phyloP scores from a whole-genome alignment of 2,329 filamentous ascomycete genomes.

The Epicoccum nigrum region DNA sequence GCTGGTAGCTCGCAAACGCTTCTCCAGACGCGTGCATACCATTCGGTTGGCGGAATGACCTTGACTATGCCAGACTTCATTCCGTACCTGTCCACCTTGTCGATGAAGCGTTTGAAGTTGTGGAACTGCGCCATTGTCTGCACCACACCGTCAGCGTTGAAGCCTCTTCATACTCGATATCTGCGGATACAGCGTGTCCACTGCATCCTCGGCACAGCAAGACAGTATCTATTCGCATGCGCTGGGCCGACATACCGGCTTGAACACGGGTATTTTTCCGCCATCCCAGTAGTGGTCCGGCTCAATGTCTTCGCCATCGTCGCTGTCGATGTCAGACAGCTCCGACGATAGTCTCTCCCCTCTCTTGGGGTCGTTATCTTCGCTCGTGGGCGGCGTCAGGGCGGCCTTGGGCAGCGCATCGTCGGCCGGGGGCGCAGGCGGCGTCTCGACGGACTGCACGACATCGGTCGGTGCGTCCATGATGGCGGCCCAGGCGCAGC shows the following conservation, averaged over 20 bases:
- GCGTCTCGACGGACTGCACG: slow-evolving; percentile 44
- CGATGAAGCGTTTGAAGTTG: slow-evolving; percentile 90
- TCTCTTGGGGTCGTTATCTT: slow-evolving; percentile 54
- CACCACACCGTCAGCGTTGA: slow-evolving; percentile 2
- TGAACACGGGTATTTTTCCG: slow-evolving; percentile 89
- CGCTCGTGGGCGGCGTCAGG: slow-evolving; percentile 59
- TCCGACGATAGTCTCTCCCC: slow-evolving; percentile 55
- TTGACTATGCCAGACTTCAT: slow-evolving; percentile 99
- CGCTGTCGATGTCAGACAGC: slow-evolving; percentile 55
- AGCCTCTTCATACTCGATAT: not conserved
- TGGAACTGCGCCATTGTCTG: slow-evolving; percentile 90
- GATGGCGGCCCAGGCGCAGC: slow-evolving; percentile 17
- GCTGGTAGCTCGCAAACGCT: not conserved
- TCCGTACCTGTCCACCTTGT: slow-evolving; percentile 88
- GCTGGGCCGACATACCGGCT: slow-evolving; percentile 65
- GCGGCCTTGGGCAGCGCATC: slow-evolving; percentile 46
- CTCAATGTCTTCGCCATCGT: slow-evolving; percentile 69
- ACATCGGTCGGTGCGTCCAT: slow-evolving; percentile 42
- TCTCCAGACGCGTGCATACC: slow-evolving; percentile 63
- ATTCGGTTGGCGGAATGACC: slow-evolving; percentile 90
- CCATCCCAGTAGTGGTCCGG: slow-evolving; percentile 87
- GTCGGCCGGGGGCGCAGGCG: slow-evolving; percentile 28
- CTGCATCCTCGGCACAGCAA: slow-evolving; percentile 1
- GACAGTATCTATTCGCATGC: not conserved
- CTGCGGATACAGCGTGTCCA: slow-evolving; percentile 11